A percentile compares a stretch with the other conserved stretches of the same genome.
Conservation (phyloP, 768 basidiomycete genomes). For the Amanita pseudoporphyria region DNA sequence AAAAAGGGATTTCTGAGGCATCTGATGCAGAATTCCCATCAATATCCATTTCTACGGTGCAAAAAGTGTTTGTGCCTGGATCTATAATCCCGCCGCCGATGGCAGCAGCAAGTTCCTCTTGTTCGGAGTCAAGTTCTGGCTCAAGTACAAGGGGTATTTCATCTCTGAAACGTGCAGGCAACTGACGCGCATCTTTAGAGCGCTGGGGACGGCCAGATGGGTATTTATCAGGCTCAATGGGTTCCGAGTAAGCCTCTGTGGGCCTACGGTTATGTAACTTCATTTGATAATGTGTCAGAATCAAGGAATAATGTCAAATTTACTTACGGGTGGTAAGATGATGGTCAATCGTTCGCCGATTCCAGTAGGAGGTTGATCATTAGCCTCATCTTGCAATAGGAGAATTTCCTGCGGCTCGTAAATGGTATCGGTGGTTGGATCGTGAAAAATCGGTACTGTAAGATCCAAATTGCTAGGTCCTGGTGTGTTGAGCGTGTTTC, state of each 20-base stretch:
- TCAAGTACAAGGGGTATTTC: not conserved
- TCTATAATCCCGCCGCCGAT: not conserved
- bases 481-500: not conserved
- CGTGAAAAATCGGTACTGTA: not conserved
- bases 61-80: not conserved
- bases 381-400: not conserved
- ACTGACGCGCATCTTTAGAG: not conserved
- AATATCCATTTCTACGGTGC: not conserved
- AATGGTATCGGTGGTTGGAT: no score
- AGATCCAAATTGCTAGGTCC: not conserved
- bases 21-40: not conserved
- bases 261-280: not conserved
- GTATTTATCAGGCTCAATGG: not conserved
- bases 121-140: not conserved
- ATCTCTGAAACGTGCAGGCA: conserved; percentile 2
- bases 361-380: not conserved
- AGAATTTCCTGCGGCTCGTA: no score
- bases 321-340: conserved; percentile 2
- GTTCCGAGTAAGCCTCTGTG: not conserved
- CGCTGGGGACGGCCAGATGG: not conserved
- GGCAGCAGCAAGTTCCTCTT: not conserved
- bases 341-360: not conserved
- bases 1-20: not conserved
- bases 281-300: not conserved
- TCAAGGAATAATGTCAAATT: not conserved